Percentiles rank a stretch among this genome's conserved stretches.
These are phyloP conservation scores for Cyberlindnera xishuangbannaensis DNA, from an alignment of 805 yeast genomes.

Conservation along the genomic window DNA sequence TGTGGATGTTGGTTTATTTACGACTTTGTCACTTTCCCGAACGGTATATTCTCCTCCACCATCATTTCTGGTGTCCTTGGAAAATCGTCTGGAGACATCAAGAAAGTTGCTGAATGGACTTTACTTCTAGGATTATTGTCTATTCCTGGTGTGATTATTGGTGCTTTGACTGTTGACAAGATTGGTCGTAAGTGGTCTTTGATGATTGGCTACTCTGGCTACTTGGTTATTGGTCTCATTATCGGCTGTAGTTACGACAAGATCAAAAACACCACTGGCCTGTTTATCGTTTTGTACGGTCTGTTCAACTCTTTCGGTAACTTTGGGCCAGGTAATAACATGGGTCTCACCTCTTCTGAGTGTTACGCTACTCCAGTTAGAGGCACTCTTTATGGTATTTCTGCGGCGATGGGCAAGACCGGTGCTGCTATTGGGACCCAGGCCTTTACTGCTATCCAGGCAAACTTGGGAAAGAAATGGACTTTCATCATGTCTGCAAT, in stretches of 20 bases:
- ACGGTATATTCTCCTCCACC: constrained; percentile 61
- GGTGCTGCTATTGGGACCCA: constrained; percentile 84
- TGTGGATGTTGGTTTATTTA: constrained; percentile 75
- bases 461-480: constrained; percentile 60
- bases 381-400: constrained; percentile 68
- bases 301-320: constrained; percentile 66
- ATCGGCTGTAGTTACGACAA: constrained; percentile 60
- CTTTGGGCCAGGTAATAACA: constrained; percentile 73
- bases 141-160: constrained; percentile 67
- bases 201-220: constrained; percentile 66
- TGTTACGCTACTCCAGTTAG: constrained; percentile 71
- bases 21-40: constrained; percentile 78
- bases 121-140: constrained; percentile 58
- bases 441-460: constrained; percentile 62
- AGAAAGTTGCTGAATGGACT: constrained; percentile 67
- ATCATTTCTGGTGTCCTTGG: constrained; percentile 52
- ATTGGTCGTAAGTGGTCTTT: constrained; percentile 70
- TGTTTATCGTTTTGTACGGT: constrained; percentile 70
- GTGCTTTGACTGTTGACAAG: constrained; percentile 57
- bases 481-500: constrained; percentile 77
- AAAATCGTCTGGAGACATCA: constrained; percentile 34
- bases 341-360: constrained; percentile 65
- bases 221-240: constrained; percentile 64
- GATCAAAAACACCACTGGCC: constrained; percentile 49
- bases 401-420: constrained; percentile 77